Base-by-base conservation (phyloP, 768 basidiomycete species). In the Chlorophyllum brunneum region DNA sequence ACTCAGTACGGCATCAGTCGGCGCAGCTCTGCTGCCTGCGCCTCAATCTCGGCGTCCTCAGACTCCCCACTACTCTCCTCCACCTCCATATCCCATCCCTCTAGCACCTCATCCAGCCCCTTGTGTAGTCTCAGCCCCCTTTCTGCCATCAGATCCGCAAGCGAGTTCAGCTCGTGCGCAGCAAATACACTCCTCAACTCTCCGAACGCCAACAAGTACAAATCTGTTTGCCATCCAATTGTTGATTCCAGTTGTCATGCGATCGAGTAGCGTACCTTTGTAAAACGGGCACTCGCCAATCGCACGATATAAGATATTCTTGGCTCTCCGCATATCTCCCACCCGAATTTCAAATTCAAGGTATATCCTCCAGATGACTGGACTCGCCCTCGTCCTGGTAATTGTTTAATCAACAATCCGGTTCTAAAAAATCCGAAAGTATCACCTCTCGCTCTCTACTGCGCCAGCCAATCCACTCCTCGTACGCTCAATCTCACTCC, bases 131-230 rank as follows among this genome's bases (percentile, higher is more conserved):
- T 78, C 20, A 92, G 59, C 3, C 83, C 85, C 33, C 86, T 70
- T 63, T 92, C 90, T 4, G 76, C 84, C 90, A 92, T 92, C 3
- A 79, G 78, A 51, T 89, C 87, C 42, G 74, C 83, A 48, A 86
- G 75, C 18, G 62, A 72, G 45, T 74, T 74, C 56, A 92, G 70
- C 64, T 92, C 89, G 13, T 69, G 67, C 15, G 67, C 58, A 42
- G 68, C 75, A 65, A 92, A 92, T 43, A 77, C 82, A 2, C 70
- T 63, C 24, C 89, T 79, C 50, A 92, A 70, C 2, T 81, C 77
- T 48, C 83, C 81, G 67, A 91, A 92, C 15, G 88, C 90, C 40
- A 89, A 58, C 55, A 92, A 68, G 74, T 92, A 91, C 39, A 92
- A 66, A 41, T 83, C 89, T 92, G 63, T 56, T 38, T 16, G 16